These are phyloP conservation scores for Nitzschia palea DNA, from an alignment of 108 stramenopile genomes.

Conservation along the genomic window DNA sequence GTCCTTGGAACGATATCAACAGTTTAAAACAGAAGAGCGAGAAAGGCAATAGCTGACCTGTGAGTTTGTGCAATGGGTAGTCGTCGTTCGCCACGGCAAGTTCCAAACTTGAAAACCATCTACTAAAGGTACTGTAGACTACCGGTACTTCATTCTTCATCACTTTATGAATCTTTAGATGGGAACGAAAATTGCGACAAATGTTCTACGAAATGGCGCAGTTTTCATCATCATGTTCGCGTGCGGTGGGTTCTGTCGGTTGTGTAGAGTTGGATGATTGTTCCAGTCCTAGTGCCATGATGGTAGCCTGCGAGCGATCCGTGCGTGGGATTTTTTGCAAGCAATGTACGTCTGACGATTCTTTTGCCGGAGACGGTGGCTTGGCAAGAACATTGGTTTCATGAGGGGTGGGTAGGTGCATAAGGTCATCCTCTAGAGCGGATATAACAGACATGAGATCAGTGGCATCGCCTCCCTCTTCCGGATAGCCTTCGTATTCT, in stretches of 20 bases:
- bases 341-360: too few relatives aligned
- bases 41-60: constrained; percentile 15
- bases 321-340: too few relatives aligned
- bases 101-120: too few relatives aligned
- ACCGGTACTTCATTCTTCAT: too few relatives aligned
- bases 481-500: constrained; percentile 2
- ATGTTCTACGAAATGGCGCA: constrained; percentile 1
- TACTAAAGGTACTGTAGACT: too few relatives aligned
- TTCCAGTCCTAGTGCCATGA: background rate
- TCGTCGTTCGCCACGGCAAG: too few relatives aligned
- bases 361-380: background rate
- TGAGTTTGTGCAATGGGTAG: too few relatives aligned
- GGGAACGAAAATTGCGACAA: too few relatives aligned
- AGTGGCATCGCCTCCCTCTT: background rate
- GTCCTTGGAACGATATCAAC: constrained; percentile 33
- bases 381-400: background rate
- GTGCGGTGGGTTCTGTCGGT: constrained; percentile 1
- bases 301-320: background rate
- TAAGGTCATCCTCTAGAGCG: background rate
- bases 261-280: constrained; percentile 2
- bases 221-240: constrained; percentile 5
- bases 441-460: constrained; percentile 1
- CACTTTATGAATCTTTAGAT: too few relatives aligned
- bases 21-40: constrained; percentile 29
- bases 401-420: too few relatives aligned